Conservation (phyloP, 495 filamentous ascomycete genomes). For the Sordaria brevicollis region DNA sequence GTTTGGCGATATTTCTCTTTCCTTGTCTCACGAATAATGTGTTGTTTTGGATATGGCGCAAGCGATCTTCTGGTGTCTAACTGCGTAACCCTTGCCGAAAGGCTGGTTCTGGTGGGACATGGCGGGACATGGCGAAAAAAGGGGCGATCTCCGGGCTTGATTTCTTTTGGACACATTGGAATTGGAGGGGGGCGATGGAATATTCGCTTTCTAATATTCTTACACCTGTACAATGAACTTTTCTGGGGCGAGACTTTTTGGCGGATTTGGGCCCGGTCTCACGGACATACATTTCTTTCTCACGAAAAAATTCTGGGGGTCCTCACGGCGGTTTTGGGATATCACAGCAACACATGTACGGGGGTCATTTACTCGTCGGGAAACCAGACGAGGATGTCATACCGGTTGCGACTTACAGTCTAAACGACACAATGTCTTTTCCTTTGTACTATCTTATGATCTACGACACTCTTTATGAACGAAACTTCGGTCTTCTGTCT, state of each 20-base stretch:
- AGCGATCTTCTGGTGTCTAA: slow-evolving; percentile 15
- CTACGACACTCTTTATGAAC: neutral
- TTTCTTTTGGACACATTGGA: slow-evolving; percentile 5
- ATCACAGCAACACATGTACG: neutral
- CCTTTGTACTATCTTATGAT: neutral
- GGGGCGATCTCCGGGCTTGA: slow-evolving; percentile 4
- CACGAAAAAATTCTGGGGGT: neutral
- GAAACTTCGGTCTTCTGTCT: neutral
- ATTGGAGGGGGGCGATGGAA: neutral
- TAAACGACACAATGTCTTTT: neutral
- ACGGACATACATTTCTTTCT: neutral
- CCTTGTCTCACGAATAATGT: neutral
- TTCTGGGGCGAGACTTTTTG: neutral
- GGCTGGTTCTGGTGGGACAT: slow-evolving; percentile 3
- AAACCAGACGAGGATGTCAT: neutral
- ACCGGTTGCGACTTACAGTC: neutral
- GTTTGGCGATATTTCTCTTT: slow-evolving; percentile 10
- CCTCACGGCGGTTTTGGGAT: neutral
- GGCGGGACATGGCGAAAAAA: slow-evolving; percentile 11
- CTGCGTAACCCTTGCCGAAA: slow-evolving; percentile 12
- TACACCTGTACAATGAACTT: neutral
- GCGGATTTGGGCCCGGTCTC: neutral
- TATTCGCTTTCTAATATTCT: neutral
- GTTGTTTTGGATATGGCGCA: slow-evolving; percentile 14
- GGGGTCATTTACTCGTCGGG: neutral